phyloP scores from a whole-genome alignment of 2,329 filamentous ascomycete species.

The Talaromyces sp. region DNA sequence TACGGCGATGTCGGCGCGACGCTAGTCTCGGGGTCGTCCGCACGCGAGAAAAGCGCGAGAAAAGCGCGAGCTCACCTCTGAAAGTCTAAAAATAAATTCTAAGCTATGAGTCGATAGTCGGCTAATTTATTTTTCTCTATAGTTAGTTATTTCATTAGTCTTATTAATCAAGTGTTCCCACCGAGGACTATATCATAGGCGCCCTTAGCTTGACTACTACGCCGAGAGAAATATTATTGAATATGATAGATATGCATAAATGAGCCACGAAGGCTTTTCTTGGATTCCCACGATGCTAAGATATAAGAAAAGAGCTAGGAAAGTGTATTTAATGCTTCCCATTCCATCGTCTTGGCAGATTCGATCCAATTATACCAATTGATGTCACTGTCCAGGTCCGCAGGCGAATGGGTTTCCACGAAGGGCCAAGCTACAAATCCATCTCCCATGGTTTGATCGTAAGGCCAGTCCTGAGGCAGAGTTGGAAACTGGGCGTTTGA shows the following conservation, averaged over 20 bases:
- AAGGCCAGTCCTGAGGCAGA: background rate
- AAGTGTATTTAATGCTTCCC: background rate
- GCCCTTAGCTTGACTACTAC: too few relatives aligned
- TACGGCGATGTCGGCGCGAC: background rate
- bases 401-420: constrained; percentile 14
- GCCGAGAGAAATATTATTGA: background rate
- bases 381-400: constrained; percentile 29
- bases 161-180: background rate
- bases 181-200: background rate
- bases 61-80: background rate
- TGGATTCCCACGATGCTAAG: too few relatives aligned
- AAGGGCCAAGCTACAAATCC: constrained; percentile 21
- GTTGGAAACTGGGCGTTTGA: background rate
- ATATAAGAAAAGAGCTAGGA: background rate
- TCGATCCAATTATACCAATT: constrained; percentile 38
- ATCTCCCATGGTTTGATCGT: constrained; percentile 5
- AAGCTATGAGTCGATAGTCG: background rate
- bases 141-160: too few relatives aligned
- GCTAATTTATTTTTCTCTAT: background rate
- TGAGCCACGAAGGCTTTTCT: background rate
- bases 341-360: constrained; percentile 26
- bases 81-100: background rate
- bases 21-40: background rate
- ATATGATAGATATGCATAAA: background rate
- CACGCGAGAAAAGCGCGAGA: background rate